Percentiles rank a stretch among this genome's conserved stretches.
Evolutionary conservation across 805 yeast genomes (phyloP).

Genomic region (Metschnikowia continentalis): DNA sequence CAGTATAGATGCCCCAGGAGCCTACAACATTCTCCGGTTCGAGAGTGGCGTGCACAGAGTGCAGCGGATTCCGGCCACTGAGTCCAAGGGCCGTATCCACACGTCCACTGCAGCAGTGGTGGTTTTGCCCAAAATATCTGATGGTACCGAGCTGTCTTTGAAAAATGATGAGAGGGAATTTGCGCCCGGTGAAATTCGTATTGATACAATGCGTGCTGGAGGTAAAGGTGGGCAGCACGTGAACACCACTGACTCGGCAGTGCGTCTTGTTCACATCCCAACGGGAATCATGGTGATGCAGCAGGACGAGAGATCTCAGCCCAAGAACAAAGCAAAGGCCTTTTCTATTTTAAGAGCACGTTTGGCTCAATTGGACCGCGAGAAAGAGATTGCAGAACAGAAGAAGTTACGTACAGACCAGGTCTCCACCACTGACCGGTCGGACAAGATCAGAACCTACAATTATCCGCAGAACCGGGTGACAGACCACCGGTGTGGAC

Average conservation of each 20-base stretch:
- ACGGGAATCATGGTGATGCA: slow-evolving; percentile 84
- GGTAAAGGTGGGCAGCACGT: slow-evolving; percentile 99
- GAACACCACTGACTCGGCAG: slow-evolving; percentile 96
- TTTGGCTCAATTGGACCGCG: slow-evolving; percentile 74
- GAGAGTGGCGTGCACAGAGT: slow-evolving; percentile 98
- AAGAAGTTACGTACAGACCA: slow-evolving; percentile 69
- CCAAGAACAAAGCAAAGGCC: slow-evolving; percentile 89
- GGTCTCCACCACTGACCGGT: slow-evolving; percentile 82
- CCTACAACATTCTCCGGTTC: slow-evolving; percentile 66
- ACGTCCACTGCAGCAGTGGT: slow-evolving; percentile 96
- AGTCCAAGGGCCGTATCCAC: slow-evolving; percentile 88
- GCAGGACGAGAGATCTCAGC: slow-evolving; percentile 95
- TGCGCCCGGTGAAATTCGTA: slow-evolving; percentile 80
- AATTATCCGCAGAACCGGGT: slow-evolving; percentile 89
- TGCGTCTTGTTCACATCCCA: slow-evolving; percentile 85
- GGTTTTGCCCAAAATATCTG: slow-evolving; percentile 78
- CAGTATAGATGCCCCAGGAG: slow-evolving; percentile 65
- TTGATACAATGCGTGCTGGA: slow-evolving; percentile 96
- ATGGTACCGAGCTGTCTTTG: slow-evolving; percentile 45
- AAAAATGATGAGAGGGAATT: slow-evolving; percentile 62
- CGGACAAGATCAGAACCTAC: slow-evolving; percentile 91
- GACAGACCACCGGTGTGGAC: slow-evolving; percentile 90
- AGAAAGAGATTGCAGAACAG: slow-evolving; percentile 60
- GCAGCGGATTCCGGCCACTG: slow-evolving; percentile 91
- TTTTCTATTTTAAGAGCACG: slow-evolving; percentile 76